Evolutionary conservation across 345 rosid species (phyloP).

Genomic region (Aquilaria yunnanensis): DNA sequence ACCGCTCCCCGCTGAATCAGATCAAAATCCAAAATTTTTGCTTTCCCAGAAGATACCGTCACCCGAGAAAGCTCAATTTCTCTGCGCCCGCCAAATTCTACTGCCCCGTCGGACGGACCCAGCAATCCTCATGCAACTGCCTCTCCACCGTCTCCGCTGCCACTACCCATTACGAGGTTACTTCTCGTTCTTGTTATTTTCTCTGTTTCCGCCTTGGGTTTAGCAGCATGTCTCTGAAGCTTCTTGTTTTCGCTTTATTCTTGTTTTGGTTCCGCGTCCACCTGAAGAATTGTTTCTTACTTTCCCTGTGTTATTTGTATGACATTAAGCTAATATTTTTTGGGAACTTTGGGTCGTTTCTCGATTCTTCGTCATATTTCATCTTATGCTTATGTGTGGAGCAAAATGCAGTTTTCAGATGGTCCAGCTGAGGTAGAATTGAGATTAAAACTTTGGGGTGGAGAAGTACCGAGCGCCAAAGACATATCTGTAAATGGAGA

Average conservation of each 20-base stretch:
- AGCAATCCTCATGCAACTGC: constrained; percentile 36
- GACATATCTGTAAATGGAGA: constrained; percentile 79
- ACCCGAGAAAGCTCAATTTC: constrained; percentile 17
- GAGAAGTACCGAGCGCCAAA: constrained; percentile 36
- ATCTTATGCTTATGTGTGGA: background rate
- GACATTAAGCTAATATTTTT: too few relatives aligned
- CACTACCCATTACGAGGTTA: constrained; percentile 51
- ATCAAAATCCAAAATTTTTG: constrained; percentile 10
- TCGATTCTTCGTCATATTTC: too few relatives aligned
- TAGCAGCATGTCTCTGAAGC: too few relatives aligned
- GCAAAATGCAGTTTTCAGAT: constrained; percentile 62
- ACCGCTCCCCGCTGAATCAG: constrained; percentile 5
- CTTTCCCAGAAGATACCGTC: constrained; percentile 6
- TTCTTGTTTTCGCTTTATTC: too few relatives aligned
- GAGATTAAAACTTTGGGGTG: constrained; percentile 42
- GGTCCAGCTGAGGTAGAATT: constrained; percentile 74
- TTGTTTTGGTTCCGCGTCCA: too few relatives aligned
- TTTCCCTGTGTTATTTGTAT: too few relatives aligned
- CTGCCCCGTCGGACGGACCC: constrained; percentile 13
- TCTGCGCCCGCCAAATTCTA: background rate
- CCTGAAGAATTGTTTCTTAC: too few relatives aligned
- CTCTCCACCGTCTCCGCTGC: constrained; percentile 36
- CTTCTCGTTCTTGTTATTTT: background rate
- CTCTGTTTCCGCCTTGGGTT: background rate
- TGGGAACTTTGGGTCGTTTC: too few relatives aligned